Evolutionary conservation across 108 stramenopile species (phyloP).

Genomic region (Chaetoceros tenuissimus): DNA sequence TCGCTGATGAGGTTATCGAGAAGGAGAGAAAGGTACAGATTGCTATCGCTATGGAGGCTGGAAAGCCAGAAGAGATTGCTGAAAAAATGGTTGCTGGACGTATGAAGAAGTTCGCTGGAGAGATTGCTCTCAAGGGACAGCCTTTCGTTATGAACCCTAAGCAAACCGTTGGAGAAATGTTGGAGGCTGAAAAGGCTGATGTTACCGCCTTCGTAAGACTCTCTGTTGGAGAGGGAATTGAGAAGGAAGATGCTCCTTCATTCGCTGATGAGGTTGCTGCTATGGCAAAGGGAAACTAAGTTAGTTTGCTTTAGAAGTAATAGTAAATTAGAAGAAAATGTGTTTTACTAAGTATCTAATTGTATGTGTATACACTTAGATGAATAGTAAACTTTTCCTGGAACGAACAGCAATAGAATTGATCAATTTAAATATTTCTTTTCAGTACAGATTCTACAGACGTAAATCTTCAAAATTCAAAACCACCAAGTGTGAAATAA

Average conservation of each 20-base stretch:
- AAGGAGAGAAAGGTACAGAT: constrained; percentile 56
- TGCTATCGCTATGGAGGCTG: constrained; percentile 51
- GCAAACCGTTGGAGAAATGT: constrained; percentile 59
- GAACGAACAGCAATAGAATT: no score
- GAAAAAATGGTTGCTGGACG: constrained; percentile 84
- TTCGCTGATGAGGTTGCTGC: constrained; percentile 77
- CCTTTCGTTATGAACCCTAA: constrained; percentile 63
- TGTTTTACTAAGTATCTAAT: not conserved
- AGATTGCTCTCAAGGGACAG: constrained; percentile 69
- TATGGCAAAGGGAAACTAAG: constrained; percentile 32
- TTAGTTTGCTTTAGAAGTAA: not conserved
- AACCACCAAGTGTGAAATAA: no score
- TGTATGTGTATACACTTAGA: not conserved
- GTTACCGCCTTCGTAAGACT: constrained; percentile 67
- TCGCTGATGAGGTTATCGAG: constrained; percentile 64
- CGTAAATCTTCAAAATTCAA: no score
- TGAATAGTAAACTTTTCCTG: no score
- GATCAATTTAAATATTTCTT: no score
- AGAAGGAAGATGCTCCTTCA: constrained; percentile 65
- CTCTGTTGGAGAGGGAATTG: constrained; percentile 76
- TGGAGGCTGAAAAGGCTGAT: constrained; percentile 63
- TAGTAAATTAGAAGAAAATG: not conserved
- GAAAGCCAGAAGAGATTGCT: constrained; percentile 72
- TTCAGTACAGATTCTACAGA: no score
- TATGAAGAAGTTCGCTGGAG: constrained; percentile 69